Percentiles rank a stretch among this genome's conserved stretches.
Evolutionary conservation across 805 yeast species (phyloP).

Genomic region (Candida yuanshanica): DNA sequence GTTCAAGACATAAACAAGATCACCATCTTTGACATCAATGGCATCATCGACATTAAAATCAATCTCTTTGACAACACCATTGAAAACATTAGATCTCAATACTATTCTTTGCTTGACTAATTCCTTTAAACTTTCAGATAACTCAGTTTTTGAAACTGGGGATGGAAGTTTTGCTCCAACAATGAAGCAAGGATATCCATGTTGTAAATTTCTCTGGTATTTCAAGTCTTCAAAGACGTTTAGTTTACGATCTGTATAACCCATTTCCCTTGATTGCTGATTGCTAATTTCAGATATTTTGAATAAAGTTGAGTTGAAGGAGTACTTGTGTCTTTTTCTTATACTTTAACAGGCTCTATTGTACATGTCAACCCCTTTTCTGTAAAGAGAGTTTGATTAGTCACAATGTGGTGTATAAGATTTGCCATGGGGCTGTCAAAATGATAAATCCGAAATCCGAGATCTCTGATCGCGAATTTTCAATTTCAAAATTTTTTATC

Average conservation of each 20-base stretch:
- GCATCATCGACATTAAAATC: background rate
- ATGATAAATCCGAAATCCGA: too few relatives aligned
- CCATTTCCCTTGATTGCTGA: too few relatives aligned
- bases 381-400: too few relatives aligned
- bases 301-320: too few relatives aligned
- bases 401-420: too few relatives aligned
- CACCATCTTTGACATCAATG: background rate
- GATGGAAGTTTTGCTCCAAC: conserved; percentile 2
- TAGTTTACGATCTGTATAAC: background rate
- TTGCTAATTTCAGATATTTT: too few relatives aligned
- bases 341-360: too few relatives aligned
- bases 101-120: background rate
- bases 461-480: too few relatives aligned
- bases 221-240: conserved; percentile 1
- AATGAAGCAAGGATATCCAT: conserved; percentile 5
- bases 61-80: background rate
- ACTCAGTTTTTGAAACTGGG: background rate
- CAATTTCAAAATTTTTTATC: too few relatives aligned
- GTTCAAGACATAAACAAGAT: background rate
- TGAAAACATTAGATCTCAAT: conserved; percentile 3
- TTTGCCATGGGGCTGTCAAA: too few relatives aligned
- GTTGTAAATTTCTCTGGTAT: conserved; percentile 3
- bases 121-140: background rate
- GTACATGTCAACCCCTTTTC: too few relatives aligned
- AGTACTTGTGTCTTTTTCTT: too few relatives aligned